Percentiles rank a stretch among this genome's conserved stretches.
These are phyloP conservation scores for Candida sp. DNA, from an alignment of 1,139 yeast species.

Conservation along the genomic window DNA sequence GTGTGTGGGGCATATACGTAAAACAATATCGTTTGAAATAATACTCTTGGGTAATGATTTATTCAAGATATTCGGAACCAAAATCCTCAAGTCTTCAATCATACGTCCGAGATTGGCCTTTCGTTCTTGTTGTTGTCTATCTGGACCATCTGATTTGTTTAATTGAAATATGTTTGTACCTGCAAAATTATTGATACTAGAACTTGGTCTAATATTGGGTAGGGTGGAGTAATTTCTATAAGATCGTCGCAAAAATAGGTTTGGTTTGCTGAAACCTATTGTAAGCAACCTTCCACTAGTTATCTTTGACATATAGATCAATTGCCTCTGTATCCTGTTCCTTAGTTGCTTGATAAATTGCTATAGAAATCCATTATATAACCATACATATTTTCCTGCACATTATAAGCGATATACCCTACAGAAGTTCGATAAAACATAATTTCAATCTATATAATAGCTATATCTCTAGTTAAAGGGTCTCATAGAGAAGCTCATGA, in stretches of 20 bases:
- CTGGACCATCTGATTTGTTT: background rate
- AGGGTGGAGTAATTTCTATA: background rate
- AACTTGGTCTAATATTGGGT: background rate
- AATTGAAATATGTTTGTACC: background rate
- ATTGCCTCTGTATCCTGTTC: background rate
- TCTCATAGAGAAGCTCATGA: slow-evolving; percentile 54
- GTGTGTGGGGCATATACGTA: slow-evolving; percentile 64
- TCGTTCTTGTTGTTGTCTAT: slow-evolving; percentile 10
- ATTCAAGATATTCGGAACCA: slow-evolving; percentile 58
- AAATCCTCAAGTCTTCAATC: slow-evolving; percentile 46
- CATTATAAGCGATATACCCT: background rate
- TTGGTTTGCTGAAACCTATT: background rate
- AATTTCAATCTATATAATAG: background rate
- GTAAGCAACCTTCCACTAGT: background rate
- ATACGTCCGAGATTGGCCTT: slow-evolving; percentile 62
- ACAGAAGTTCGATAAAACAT: background rate
- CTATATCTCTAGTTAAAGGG: slow-evolving; percentile 19
- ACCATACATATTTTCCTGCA: background rate
- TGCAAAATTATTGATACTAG: background rate
- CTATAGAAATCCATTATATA: background rate
- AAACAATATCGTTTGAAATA: slow-evolving; percentile 49
- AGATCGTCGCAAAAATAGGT: background rate
- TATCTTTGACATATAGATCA: background rate
- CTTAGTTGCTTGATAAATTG: background rate
- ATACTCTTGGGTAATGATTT: slow-evolving; percentile 46